Percentiles rank a stretch among this genome's conserved stretches.
Conservation (phyloP, 352 stramenopile species). For the Pythium coloratum region DNA sequence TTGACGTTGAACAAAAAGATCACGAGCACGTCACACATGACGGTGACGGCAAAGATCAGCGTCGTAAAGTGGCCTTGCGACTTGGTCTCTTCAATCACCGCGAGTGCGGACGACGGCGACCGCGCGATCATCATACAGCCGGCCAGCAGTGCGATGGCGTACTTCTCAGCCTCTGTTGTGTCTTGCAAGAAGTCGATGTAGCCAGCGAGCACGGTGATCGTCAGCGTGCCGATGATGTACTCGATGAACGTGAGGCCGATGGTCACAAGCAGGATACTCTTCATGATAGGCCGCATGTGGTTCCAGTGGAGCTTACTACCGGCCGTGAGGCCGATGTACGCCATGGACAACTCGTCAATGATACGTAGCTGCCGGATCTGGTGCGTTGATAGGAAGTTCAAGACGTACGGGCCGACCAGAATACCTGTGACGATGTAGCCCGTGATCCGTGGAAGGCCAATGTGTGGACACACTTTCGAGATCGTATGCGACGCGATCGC, state of each 20-base stretch:
- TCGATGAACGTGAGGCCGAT: conserved; percentile 53
- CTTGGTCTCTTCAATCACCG: conserved; percentile 68
- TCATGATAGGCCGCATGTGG: conserved; percentile 61
- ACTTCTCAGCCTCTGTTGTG: conserved; percentile 56
- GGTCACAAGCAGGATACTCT: conserved; percentile 54
- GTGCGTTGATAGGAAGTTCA: conserved; percentile 46
- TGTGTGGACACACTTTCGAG: conserved; percentile 54
- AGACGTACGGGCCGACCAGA: conserved; percentile 60
- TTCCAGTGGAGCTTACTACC: conserved; percentile 67
- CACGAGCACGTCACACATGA: conserved; percentile 71
- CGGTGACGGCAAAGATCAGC: conserved; percentile 63
- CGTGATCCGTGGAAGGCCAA: conserved; percentile 63
- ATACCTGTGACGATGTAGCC: conserved; percentile 70
- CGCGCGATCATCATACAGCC: conserved; percentile 76
- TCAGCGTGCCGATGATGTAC: conserved; percentile 66
- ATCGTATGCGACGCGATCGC: conserved; percentile 62
- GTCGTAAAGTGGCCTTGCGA: conserved; percentile 70
- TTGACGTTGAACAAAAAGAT: conserved; percentile 78
- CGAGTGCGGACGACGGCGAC: conserved; percentile 62
- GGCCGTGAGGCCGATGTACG: conserved; percentile 63
- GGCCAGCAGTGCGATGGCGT: conserved; percentile 59
- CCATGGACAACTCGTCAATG: conserved; percentile 64
- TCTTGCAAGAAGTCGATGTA: conserved; percentile 68
- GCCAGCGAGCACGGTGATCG: conserved; percentile 53
- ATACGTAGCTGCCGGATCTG: conserved; percentile 55